These are phyloP conservation scores for Phylloporus arenicola DNA, from an alignment of 768 basidiomycete species.

Conservation along the genomic window DNA sequence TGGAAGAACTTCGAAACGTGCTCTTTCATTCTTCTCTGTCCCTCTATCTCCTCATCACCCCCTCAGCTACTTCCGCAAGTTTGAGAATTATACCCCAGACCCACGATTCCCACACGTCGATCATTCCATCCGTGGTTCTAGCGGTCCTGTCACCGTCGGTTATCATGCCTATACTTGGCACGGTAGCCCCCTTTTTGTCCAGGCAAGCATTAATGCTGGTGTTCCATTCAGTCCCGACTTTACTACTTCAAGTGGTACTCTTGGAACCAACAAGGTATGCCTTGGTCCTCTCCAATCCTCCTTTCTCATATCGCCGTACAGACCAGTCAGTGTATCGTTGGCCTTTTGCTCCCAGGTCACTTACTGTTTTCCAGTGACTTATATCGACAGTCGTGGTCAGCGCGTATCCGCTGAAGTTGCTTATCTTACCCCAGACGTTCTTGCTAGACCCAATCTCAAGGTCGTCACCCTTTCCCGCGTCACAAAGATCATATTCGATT, in stretches of 20 bases:
- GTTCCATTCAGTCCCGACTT: constrained; percentile 53
- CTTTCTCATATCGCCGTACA: constrained; percentile 8
- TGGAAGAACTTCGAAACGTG: constrained; percentile 50
- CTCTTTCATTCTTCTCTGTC: background rate
- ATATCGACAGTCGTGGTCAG: constrained; percentile 45
- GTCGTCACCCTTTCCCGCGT: constrained; percentile 53
- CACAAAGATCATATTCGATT: constrained; percentile 54
- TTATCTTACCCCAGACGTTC: constrained; percentile 60
- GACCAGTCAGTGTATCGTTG: constrained; percentile 39
- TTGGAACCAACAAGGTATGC: constrained; percentile 58
- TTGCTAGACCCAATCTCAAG: constrained; percentile 59
- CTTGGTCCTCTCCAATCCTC: background rate
- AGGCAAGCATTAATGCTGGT: constrained; percentile 46
- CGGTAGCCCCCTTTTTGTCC: constrained; percentile 46
- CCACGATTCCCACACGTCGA: constrained; percentile 48
- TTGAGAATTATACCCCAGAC: constrained; percentile 54
- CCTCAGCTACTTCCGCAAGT: constrained; percentile 63
- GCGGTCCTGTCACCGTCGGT: constrained; percentile 58
- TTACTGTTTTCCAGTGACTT: constrained; percentile 50
- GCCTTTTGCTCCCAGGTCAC: background rate
- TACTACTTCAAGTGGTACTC: constrained; percentile 49
- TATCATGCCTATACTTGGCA: constrained; percentile 46
- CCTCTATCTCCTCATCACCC: background rate
- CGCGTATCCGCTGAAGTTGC: constrained; percentile 63
- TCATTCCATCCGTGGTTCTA: constrained; percentile 38